These are phyloP conservation scores for Hypericum androsaemum DNA, from an alignment of 345 rosid genomes.

Conservation along the genomic window DNA sequence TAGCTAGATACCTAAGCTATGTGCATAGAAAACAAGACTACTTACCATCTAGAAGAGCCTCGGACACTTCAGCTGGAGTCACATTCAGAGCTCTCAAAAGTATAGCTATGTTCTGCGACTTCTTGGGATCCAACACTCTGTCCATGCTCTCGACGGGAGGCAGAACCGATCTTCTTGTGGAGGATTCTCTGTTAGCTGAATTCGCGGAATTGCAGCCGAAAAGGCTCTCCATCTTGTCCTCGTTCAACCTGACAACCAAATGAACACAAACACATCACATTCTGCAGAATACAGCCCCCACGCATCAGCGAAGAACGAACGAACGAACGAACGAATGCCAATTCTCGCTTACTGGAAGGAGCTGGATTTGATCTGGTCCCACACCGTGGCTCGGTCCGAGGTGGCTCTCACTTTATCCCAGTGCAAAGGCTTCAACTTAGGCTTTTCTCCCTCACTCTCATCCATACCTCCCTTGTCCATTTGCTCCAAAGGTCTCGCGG, in stretches of 20 bases:
- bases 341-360: constrained; percentile 77
- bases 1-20: too few species aligned
- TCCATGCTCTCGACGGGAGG: constrained; percentile 62
- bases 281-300: background rate
- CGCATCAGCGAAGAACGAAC: background rate
- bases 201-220: constrained; percentile 73
- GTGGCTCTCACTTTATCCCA: constrained; percentile 99
- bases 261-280: constrained; percentile 3
- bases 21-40: constrained; percentile 13
- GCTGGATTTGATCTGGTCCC: constrained; percentile 96
- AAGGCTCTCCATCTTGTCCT: constrained; percentile 93
- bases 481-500: constrained; percentile 27
- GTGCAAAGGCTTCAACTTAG: constrained; percentile 83
- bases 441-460: constrained; percentile 58
- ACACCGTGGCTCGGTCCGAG: constrained; percentile 94
- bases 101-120: constrained; percentile 95
- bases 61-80: constrained; percentile 85
- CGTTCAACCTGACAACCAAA: constrained; percentile 56
- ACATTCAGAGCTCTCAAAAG: constrained; percentile 87
- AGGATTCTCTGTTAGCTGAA: constrained; percentile 55
- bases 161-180: constrained; percentile 52
- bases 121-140: constrained; percentile 94
- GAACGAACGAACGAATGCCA: background rate
- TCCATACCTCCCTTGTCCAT: constrained; percentile 28
- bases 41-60: constrained; percentile 96